phyloP scores from a whole-genome alignment of 2,329 filamentous ascomycete genomes.

The Phaeomoniella chlamydospora region DNA sequence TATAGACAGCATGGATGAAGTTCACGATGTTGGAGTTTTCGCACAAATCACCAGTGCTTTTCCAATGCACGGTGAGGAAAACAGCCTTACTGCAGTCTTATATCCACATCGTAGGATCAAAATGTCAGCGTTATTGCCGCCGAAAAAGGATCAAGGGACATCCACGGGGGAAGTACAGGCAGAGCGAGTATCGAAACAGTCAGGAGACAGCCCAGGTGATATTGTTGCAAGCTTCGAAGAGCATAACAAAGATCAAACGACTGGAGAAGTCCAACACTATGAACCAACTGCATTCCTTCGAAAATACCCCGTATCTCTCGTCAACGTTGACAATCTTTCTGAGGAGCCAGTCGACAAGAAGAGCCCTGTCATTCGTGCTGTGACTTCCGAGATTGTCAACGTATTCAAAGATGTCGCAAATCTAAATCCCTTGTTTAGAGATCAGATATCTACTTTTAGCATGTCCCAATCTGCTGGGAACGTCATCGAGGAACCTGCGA shows the following conservation, averaged over 20 bases:
- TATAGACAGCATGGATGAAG: conserved; percentile 78
- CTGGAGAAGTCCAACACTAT: conserved; percentile 45
- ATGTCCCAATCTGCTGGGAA: conserved; percentile 93
- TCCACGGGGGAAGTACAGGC: conserved; percentile 18
- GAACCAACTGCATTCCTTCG: conserved; percentile 84
- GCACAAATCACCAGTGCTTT: conserved; percentile 96
- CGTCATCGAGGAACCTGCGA: conserved; percentile 85
- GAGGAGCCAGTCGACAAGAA: conserved; percentile 87
- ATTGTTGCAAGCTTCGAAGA: conserved; percentile 97
- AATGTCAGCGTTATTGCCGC: conserved; percentile 69
- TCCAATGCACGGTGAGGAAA: conserved; percentile 73
- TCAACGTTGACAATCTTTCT: conserved; percentile 83
- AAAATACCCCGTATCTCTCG: conserved; percentile 83
- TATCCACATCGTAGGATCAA: conserved; percentile 93
- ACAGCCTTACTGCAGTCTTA: conserved; percentile 76
- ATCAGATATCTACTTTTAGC: conserved; percentile 94
- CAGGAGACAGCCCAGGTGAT: conserved; percentile 67
- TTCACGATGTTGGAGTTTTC: conserved; percentile 92
- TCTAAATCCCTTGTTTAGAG: conserved; percentile 86
- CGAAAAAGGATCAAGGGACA: conserved; percentile 27
- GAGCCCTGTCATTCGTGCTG: conserved; percentile 73
- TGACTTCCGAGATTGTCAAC: conserved; percentile 96
- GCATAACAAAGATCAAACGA: conserved; percentile 44
- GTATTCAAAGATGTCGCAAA: conserved; percentile 95
- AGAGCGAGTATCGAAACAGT: conserved; percentile 36